phyloP scores from a whole-genome alignment of 495 filamentous ascomycete genomes.

The Pyrenopolyporus hunteri region DNA sequence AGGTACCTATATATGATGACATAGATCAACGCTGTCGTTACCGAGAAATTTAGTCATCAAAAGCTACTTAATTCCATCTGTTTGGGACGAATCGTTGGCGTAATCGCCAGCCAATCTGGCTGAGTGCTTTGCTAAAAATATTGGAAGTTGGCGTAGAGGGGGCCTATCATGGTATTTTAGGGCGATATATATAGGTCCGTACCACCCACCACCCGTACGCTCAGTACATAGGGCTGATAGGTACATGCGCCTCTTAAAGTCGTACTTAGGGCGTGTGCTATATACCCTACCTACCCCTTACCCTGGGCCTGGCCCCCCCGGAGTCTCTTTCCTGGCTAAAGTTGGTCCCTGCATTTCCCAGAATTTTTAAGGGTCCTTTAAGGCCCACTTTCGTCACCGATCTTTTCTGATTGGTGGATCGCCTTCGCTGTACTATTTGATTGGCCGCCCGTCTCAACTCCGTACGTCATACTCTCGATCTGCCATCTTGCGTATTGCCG shows the following conservation, averaged over 20 bases:
- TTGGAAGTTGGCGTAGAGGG: neutral
- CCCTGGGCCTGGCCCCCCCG: neutral
- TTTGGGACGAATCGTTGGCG: neutral
- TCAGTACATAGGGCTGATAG: too few species aligned
- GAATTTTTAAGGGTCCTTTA: conserved; percentile 19
- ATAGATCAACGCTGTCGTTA: too few species aligned
- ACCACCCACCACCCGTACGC: too few species aligned
- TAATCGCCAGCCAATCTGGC: too few species aligned
- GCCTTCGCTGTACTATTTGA: neutral
- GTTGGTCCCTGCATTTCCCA: conserved; percentile 26
- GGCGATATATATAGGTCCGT: too few species aligned
- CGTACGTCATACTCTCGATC: conserved; percentile 33
- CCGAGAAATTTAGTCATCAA: too few species aligned
- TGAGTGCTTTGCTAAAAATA: conserved; percentile 8
- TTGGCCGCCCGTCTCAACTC: conserved; percentile 14
- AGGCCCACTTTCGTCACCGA: conserved; percentile 24
- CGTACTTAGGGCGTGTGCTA: too few species aligned
- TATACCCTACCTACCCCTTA: too few species aligned
- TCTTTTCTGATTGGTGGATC: conserved; percentile 15
- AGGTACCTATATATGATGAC: too few species aligned
- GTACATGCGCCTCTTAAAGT: too few species aligned
- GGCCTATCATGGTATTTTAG: conserved; percentile 20
- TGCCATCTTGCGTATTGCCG: conserved; percentile 24
- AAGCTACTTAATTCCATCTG: neutral
- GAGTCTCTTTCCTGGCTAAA: conserved; percentile 8